A percentile compares a stretch with the other conserved stretches of the same genome.
Evolutionary conservation across 1,284 basidiomycete species (phyloP).

Genomic region (Mrakiaceae sp.): DNA sequence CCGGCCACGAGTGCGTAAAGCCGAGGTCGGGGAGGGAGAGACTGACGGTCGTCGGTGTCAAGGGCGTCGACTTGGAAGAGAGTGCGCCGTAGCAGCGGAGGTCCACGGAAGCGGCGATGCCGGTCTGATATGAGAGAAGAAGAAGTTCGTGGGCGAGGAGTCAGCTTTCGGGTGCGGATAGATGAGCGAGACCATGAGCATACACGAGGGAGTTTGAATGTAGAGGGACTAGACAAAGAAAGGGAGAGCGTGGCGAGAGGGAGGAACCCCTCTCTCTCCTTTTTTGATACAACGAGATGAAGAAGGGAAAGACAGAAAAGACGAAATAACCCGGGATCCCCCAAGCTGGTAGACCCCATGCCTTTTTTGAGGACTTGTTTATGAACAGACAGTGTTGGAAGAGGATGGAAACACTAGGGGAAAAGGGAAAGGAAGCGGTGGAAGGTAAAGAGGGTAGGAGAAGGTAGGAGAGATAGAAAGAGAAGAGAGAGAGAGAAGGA

Average conservation of each 20-base stretch:
- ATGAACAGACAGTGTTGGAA: too few relatives aligned
- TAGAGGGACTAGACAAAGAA: neutral
- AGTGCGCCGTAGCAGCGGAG: conserved; percentile 86
- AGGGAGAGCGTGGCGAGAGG: neutral
- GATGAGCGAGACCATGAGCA: neutral
- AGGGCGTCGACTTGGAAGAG: conserved; percentile 28
- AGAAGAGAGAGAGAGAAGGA: neutral
- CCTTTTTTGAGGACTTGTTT: too few relatives aligned
- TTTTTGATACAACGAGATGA: too few relatives aligned
- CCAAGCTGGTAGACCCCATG: too few relatives aligned
- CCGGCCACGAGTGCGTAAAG: conserved; percentile 70
- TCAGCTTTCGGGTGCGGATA: neutral
- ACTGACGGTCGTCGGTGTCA: conserved; percentile 51
- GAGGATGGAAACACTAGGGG: too few relatives aligned
- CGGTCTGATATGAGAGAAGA: conserved; percentile 48
- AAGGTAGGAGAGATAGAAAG: neutral
- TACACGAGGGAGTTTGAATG: neutral
- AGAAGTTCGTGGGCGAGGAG: neutral
- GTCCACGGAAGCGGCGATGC: conserved; percentile 88
- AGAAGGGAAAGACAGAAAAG: too few relatives aligned
- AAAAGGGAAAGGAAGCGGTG: too few relatives aligned
- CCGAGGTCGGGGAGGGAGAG: conserved; percentile 73
- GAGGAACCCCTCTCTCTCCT: too few relatives aligned
- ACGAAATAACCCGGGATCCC: too few relatives aligned
- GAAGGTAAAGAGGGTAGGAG: neutral